Percentiles rank a stretch among this genome's conserved stretches.
Evolutionary conservation across 2,329 filamentous ascomycete species (phyloP).

Genomic region (Exophiala alcalophila): DNA sequence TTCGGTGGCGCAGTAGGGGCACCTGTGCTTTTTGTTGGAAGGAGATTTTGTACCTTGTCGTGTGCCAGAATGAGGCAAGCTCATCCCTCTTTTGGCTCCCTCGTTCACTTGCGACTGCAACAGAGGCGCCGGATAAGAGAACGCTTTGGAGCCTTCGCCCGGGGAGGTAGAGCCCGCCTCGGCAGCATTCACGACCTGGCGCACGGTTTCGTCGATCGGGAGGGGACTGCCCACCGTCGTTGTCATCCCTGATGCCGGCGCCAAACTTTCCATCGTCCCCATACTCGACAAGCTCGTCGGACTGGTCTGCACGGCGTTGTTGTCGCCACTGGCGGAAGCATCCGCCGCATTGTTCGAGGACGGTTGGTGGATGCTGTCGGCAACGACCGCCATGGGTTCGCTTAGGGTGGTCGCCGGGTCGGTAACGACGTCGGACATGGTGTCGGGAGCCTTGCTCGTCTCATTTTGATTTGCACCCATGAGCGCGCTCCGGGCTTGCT

Average conservation of each 20-base stretch:
- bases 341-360: constrained; percentile 38
- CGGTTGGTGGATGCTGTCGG: constrained; percentile 49
- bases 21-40: constrained; percentile 87
- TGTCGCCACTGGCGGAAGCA: constrained; percentile 39
- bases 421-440: constrained; percentile 29
- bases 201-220: constrained; percentile 45
- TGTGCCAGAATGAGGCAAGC: constrained; percentile 55
- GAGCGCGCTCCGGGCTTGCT: constrained; percentile 40
- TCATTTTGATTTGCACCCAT: constrained; percentile 37
- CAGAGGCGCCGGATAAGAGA: constrained; percentile 63
- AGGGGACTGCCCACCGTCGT: constrained; percentile 49
- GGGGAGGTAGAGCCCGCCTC: constrained; percentile 41
- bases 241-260: constrained; percentile 50
- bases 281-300: constrained; percentile 55
- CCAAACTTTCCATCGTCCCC: constrained; percentile 50
- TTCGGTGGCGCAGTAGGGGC: constrained; percentile 91
- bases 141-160: constrained; percentile 52
- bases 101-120: constrained; percentile 48
- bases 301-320: constrained; percentile 48
- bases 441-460: constrained; percentile 28
- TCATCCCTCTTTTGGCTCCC: constrained; percentile 56
- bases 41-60: constrained; percentile 64
- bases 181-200: constrained; percentile 35
- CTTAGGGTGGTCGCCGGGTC: constrained; percentile 44
- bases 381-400: constrained; percentile 48